Evolutionary conservation across 371 early-diverging fungal genomes (phyloP).

Genomic region (Rhizopus arrhizus): DNA sequence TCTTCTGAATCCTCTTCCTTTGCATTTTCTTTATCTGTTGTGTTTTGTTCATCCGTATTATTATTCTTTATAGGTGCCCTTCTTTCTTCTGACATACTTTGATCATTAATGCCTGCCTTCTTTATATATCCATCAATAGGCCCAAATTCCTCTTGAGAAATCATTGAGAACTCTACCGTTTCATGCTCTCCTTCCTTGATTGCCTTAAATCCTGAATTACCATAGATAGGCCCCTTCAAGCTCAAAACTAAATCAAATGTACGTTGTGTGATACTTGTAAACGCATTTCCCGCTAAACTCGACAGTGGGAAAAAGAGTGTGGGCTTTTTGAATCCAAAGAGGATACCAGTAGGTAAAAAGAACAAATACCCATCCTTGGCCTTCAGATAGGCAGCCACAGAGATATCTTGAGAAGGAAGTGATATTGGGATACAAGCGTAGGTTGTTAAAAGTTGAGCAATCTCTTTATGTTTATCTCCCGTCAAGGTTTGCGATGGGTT

Average conservation of each 20-base stretch:
- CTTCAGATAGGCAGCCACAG: conserved; percentile 45
- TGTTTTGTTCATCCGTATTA: conserved; percentile 4
- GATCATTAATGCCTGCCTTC: conserved; percentile 40
- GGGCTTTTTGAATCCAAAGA: conserved; percentile 71
- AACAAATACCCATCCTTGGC: conserved; percentile 56
- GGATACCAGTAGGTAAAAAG: conserved; percentile 55
- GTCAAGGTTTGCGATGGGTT: conserved; percentile 5
- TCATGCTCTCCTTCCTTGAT: conserved; percentile 30
- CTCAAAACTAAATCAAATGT: conserved; percentile 55
- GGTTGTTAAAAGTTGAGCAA: conserved; percentile 22
- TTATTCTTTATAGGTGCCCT: conserved; percentile 31
- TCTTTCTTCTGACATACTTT: conserved; percentile 46
- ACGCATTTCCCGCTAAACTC: conserved; percentile 36
- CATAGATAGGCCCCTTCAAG: conserved; percentile 18
- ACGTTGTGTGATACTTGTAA: conserved; percentile 51
- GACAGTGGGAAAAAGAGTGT: conserved; percentile 48
- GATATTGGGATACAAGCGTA: conserved; percentile 24
- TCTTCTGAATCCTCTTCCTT: conserved; percentile 20
- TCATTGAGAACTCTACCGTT: conserved; percentile 56
- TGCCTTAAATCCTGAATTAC: conserved; percentile 14
- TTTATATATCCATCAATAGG: conserved; percentile 53
- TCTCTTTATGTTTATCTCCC: conserved; percentile 16
- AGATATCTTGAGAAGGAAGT: conserved; percentile 26
- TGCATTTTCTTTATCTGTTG: not conserved
- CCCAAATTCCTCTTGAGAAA: conserved; percentile 56